phyloP scores from a whole-genome alignment of 2,329 filamentous ascomycete genomes.

The Ascochyta lentis region DNA sequence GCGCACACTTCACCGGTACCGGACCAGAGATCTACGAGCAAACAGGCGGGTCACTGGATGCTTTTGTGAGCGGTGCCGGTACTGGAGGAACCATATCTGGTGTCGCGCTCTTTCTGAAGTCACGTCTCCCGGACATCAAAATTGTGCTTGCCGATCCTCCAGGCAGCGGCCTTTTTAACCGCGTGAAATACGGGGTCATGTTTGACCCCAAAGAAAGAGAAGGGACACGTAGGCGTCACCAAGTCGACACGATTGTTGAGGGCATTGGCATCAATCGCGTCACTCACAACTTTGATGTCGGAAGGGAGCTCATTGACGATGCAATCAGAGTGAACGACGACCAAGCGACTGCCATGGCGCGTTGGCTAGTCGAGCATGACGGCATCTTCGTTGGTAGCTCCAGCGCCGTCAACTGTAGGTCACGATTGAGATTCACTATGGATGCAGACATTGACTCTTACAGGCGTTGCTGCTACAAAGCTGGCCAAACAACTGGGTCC shows the following conservation, averaged over 20 bases:
- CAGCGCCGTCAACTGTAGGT: constrained; percentile 89
- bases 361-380: constrained; percentile 94
- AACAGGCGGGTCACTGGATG: constrained; percentile 75
- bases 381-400: constrained; percentile 94
- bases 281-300: constrained; percentile 91
- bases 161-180: constrained; percentile 91
- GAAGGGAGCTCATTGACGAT: constrained; percentile 85
- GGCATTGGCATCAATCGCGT: constrained; percentile 94
- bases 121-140: constrained; percentile 66
- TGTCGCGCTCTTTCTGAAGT: constrained; percentile 82
- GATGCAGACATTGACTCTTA: constrained; percentile 21
- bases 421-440: neutral
- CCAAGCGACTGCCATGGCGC: constrained; percentile 92
- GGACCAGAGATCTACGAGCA: constrained; percentile 90
- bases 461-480: constrained; percentile 71
- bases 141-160: constrained; percentile 92
- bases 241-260: constrained; percentile 96
- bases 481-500: constrained; percentile 70
- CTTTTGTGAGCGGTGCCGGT: constrained; percentile 91
- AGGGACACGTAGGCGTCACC: constrained; percentile 84
- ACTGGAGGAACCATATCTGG: constrained; percentile 94
- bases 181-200: constrained; percentile 93
- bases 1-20: constrained; percentile 80
- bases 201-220: constrained; percentile 88
- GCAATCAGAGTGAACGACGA: constrained; percentile 86